phyloP scores from a whole-genome alignment of 2,329 filamentous ascomycete genomes.

The Cladorrhinum sp. region DNA sequence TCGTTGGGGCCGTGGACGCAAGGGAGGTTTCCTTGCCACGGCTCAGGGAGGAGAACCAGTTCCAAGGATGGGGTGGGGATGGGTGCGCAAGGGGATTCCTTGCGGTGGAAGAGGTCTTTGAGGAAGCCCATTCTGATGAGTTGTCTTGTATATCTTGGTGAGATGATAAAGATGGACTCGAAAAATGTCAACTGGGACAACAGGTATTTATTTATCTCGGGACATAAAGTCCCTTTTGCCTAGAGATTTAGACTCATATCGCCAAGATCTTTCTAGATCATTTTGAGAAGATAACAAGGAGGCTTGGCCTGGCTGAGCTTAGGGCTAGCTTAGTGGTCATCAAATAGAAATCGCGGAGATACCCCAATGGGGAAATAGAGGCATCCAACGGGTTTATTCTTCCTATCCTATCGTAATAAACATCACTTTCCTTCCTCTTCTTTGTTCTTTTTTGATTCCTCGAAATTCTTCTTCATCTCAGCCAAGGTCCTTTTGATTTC shows the following conservation, averaged over 20 bases:
- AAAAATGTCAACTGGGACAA: background rate
- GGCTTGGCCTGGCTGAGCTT: background rate
- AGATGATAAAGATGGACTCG: no score
- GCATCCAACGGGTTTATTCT: background rate
- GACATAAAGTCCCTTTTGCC: background rate
- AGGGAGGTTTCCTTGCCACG: slow-evolving; percentile 19
- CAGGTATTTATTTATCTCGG: background rate
- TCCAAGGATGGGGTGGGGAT: background rate
- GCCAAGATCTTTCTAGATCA: slow-evolving; percentile 2
- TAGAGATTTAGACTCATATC: background rate
- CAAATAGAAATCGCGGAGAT: background rate
- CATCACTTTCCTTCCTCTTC: no score
- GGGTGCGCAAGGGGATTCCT: background rate
- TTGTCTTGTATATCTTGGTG: no score
- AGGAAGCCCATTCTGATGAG: background rate
- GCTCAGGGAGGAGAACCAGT: background rate
- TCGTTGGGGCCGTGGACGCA: slow-evolving; percentile 15
- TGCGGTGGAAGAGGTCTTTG: background rate
- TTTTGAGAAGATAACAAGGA: background rate
- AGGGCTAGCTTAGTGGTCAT: background rate
- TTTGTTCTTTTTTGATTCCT: no score
- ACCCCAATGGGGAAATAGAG: background rate
- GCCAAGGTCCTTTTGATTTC: no score
- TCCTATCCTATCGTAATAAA: no score
- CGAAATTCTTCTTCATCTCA: no score